phyloP scores from a whole-genome alignment of 2,329 filamentous ascomycete species.

The Fusarium graminum region DNA sequence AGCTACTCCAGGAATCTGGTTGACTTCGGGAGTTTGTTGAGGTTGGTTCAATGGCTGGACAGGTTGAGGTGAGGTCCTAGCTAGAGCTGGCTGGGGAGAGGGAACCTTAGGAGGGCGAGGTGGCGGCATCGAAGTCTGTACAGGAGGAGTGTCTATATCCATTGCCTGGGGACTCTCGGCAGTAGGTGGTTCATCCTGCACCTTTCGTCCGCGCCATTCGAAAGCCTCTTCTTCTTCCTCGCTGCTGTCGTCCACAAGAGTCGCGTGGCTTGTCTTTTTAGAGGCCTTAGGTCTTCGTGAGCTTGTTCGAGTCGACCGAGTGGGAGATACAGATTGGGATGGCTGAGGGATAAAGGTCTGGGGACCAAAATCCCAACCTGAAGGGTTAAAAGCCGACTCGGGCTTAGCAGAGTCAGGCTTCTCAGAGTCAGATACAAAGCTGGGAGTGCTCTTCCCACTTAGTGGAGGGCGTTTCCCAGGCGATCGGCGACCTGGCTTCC shows the following conservation, averaged over 20 bases:
- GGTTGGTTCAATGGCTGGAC: slow-evolving; percentile 10
- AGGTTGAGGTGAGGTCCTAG: slow-evolving; percentile 30
- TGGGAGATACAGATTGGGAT: slow-evolving; percentile 59
- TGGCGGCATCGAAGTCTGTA: slow-evolving; percentile 36
- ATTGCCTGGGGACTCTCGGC: slow-evolving; percentile 69
- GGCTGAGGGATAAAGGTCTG: slow-evolving; percentile 67
- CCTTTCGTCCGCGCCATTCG: slow-evolving; percentile 54
- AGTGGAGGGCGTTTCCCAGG: slow-evolving; percentile 51
- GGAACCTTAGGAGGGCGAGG: slow-evolving; percentile 38
- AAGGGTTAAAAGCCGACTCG: slow-evolving; percentile 61
- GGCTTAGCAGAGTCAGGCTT: slow-evolving; percentile 47
- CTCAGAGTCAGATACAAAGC: slow-evolving; percentile 39
- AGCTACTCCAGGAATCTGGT: not conserved
- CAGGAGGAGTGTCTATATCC: slow-evolving; percentile 71
- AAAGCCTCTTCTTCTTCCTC: slow-evolving; percentile 59
- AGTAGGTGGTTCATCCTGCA: slow-evolving; percentile 47
- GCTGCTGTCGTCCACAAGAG: slow-evolving; percentile 62
- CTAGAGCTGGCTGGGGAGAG: slow-evolving; percentile 27
- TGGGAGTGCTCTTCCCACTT: slow-evolving; percentile 43
- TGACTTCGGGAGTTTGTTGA: slow-evolving; percentile 2
- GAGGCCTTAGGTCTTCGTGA: slow-evolving; percentile 72
- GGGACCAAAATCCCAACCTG: slow-evolving; percentile 68
- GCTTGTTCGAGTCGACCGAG: slow-evolving; percentile 58
- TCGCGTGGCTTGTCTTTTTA: slow-evolving; percentile 62
- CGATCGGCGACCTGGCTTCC: slow-evolving; percentile 59